Base-by-base conservation (phyloP, 768 basidiomycete genomes). In the Paxillus ammoniavirescens region DNA sequence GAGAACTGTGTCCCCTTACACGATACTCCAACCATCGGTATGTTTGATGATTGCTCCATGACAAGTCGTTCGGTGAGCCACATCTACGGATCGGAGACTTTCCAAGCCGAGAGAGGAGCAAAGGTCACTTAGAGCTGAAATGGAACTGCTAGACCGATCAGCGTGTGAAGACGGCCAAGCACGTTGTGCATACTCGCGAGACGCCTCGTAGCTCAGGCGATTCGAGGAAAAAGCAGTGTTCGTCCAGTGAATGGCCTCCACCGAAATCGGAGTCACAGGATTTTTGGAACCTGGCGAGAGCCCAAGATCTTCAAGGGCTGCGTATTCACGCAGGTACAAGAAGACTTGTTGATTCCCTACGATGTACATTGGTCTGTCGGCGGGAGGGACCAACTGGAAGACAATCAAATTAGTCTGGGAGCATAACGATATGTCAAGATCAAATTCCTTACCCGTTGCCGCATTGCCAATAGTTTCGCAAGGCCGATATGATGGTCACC, bases 401-500 rank as follows among this genome's bases (percentile, higher is more conserved):
- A 49, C n/a, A 21, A 40, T 62, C 40, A 58, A 23, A 40, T 62
- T 37, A 59, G 42, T 45, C 21, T 23, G 13, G 8, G 12, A 15
- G 37, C 17, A 23, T 10, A 14, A 15, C 5, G 0, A 47, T 17
- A 36, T 13, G 12, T 55, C 8, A 1, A 28, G 4, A 37, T 3
- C 0, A 15, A 49, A 18, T 1, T 12, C 12, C 69, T 40, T 55
- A 93, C 95, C 71, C 75, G 73, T 49, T 77, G 79, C 50, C 96
- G 79, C 73, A 86, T 82, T 0, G 82, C 75, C 15, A 98, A 75
- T 8, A 98, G 72, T 53, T 84, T 82, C 0, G 85, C 78, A 33
- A 95, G 67, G 8, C 96, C 95, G 38, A 88, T 79, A 65, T 97
- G 95, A 68, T 98, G 96, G 64, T 98, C 96, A 0, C 81, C 95